Percentiles rank a stretch among this genome's conserved stretches.
These are phyloP conservation scores for Serpula lacrymans DNA, from an alignment of 768 basidiomycete genomes.

Conservation along the genomic window DNA sequence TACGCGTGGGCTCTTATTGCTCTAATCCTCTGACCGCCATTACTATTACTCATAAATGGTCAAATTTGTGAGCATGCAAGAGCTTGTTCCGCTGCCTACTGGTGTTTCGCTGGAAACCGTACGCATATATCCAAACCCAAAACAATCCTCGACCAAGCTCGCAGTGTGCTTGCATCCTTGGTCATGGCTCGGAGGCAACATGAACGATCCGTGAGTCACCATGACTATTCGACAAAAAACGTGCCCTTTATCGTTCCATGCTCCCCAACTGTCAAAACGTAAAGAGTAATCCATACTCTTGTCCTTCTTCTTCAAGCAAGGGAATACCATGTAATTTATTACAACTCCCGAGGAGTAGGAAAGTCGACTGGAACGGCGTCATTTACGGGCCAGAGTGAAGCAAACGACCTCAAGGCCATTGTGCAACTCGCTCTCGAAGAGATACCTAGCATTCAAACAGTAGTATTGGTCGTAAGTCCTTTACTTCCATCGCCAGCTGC, in stretches of 20 bases:
- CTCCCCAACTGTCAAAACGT: conserved; percentile 9
- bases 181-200: conserved; percentile 79
- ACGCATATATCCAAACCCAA: conserved; percentile 24
- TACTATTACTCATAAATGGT: too few species aligned
- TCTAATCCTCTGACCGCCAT: too few species aligned
- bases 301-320: conserved; percentile 36
- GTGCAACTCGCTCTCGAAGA: conserved; percentile 49
- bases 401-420: conserved; percentile 61
- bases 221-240: not conserved
- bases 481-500: not conserved
- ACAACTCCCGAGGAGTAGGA: conserved; percentile 79
- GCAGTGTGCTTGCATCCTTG: conserved; percentile 81
- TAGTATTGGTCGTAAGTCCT: conserved; percentile 60
- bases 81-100: conserved; percentile 25
- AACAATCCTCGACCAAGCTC: conserved; percentile 34
- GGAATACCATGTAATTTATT: conserved; percentile 60
- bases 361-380: conserved; percentile 70
- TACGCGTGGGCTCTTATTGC: too few species aligned
- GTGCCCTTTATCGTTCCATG: too few species aligned
- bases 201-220: conserved; percentile 68
- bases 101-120: conserved; percentile 44
- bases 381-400: conserved; percentile 70
- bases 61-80: conserved; percentile 4
- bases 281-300: conserved; percentile 46
- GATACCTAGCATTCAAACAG: conserved; percentile 40